Evolutionary conservation across 2,329 filamentous ascomycete species (phyloP).

Genomic region (Colletotrichum spaethianum): DNA sequence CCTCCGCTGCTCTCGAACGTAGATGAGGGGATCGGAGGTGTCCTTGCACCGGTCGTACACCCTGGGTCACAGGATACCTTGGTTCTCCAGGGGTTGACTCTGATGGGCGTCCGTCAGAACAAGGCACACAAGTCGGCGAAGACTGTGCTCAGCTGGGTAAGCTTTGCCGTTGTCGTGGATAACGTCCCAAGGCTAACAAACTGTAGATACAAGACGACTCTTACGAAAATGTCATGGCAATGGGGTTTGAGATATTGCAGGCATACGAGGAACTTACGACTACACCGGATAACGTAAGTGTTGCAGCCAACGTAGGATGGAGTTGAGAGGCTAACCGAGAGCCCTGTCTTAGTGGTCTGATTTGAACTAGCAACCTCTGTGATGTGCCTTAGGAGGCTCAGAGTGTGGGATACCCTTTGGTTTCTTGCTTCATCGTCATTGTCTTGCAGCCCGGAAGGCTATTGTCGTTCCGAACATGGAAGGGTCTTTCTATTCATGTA

Average conservation of each 20-base stretch:
- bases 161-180: conserved; percentile 49
- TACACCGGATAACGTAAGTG: conserved; percentile 68
- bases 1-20: conserved; percentile 75
- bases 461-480: background rate
- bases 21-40: conserved; percentile 76
- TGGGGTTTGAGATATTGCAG: conserved; percentile 86
- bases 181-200: conserved; percentile 37
- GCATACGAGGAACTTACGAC: conserved; percentile 86
- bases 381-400: conserved; percentile 15
- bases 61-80: conserved; percentile 77
- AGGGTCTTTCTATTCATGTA: background rate
- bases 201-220: conserved; percentile 77
- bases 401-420: conserved; percentile 27
- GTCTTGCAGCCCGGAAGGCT: background rate
- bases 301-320: no score
- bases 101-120: conserved; percentile 87
- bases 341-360: conserved; percentile 31
- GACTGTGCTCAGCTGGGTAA: conserved; percentile 85
- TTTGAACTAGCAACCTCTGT: conserved; percentile 22
- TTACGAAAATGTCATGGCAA: conserved; percentile 79
- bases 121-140: conserved; percentile 82
- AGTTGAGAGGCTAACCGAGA: background rate
- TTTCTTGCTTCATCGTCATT: background rate
- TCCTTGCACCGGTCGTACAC: conserved; percentile 84
- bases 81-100: conserved; percentile 81